Base-by-base conservation (phyloP, 2,329 filamentous ascomycete genomes). In the Fusarium duplospermum region DNA sequence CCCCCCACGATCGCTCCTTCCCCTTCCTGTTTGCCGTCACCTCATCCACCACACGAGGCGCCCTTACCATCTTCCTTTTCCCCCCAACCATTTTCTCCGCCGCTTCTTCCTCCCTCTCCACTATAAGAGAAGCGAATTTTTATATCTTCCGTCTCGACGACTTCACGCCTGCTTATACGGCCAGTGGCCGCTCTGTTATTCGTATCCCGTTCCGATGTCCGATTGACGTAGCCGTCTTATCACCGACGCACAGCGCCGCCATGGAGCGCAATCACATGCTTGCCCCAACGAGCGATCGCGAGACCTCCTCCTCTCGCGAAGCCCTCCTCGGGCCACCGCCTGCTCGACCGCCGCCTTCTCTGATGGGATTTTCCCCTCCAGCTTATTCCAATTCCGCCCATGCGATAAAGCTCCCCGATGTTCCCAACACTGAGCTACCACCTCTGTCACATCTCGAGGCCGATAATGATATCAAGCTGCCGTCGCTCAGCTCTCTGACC, bases 241-340 rank as follows among this genome's bases (percentile, higher is more conserved):
- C 75, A 66, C 74, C 77, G 77, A 78, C 69, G 66, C 69, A 24
- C 69, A 73, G 67, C 70, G 64, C 64, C 62, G 69, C 71, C 71
- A 84, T 85, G 82, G 84, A 84, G 77, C 81, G 82, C 71, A 83
- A 83, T 86, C 86, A 86, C 84, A 86, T 87, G 85, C 82, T 85
- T 76, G 77, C 52, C 71, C 76, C 71, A 69, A 63, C 70, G 59
- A 64, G 70, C 63, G 76, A 77, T 69, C 72, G 68, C 65, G 76
- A 79, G 72, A 64, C 76, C 62, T 67, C 70, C 64, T 63, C 71
- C 57, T 70, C 71, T 72, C 73, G 70, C 70, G 75, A 78, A 76
- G 69, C 67, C 66, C 57, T 70, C 70, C 72, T 77, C 73, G 77
- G 76, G 72, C 78, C 78, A 62, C 76, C 77, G 58, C 79, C 77